Conservation (phyloP, 2,329 filamentous ascomycete species). For the Trichoderma citrinoviride region DNA sequence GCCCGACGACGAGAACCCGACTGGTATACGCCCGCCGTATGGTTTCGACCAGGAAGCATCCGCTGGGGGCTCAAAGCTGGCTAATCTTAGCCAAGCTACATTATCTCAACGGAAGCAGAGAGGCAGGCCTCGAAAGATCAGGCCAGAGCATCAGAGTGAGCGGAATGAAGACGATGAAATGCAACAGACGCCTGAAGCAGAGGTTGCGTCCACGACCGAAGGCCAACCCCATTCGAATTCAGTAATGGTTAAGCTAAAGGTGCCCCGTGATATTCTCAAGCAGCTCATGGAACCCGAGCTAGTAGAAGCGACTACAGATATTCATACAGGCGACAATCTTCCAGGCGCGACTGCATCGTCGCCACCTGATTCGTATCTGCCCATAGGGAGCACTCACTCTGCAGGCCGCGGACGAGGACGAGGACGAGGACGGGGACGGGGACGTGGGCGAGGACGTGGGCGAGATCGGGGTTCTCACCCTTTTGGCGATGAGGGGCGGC, state of each 20-base stretch:
- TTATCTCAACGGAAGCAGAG: constrained; percentile 27
- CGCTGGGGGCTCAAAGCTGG: constrained; percentile 25
- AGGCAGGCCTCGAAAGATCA: constrained; percentile 33
- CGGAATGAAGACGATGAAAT: neutral
- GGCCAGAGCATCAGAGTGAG: neutral
- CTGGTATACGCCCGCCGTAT: neutral
- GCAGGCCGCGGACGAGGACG: constrained; percentile 21
- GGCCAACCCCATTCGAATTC: neutral
- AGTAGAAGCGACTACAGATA: neutral
- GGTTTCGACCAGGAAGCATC: constrained; percentile 16
- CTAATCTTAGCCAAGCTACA: constrained; percentile 30
- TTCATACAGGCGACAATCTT: neutral
- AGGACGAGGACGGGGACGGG: constrained; percentile 18
- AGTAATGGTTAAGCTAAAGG: constrained; percentile 3
- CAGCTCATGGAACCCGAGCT: neutral
- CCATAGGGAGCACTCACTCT: neutral
- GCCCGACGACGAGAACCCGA: neutral
- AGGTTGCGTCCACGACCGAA: neutral
- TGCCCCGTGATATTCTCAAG: neutral
- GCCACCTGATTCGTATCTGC: neutral
- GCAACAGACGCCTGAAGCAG: neutral
- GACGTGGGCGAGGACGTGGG: constrained; percentile 21
- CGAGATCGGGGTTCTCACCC: constrained; percentile 16
- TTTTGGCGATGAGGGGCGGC: constrained; percentile 13
- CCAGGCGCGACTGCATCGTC: neutral